phyloP scores from a whole-genome alignment of 1,284 basidiomycete species.

The Butyriboletus regius region DNA sequence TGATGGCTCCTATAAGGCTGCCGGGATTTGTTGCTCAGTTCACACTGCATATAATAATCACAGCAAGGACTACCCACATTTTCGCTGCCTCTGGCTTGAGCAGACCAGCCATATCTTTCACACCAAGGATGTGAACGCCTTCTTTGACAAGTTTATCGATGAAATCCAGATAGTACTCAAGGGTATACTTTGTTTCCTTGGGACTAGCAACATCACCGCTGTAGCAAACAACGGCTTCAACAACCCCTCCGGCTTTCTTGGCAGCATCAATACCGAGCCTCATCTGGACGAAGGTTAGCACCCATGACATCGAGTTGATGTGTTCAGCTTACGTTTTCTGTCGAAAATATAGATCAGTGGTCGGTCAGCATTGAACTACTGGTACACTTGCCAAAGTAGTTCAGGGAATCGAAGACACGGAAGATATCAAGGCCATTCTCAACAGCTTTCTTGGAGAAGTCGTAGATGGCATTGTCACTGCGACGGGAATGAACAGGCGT shows the following conservation, averaged over 20 bases:
- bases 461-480: constrained; percentile 98
- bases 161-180: constrained; percentile 96
- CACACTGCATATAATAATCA: neutral
- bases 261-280: constrained; percentile 95
- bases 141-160: constrained; percentile 88
- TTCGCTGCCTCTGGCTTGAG: constrained; percentile 92
- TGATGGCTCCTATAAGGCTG: constrained; percentile 86
- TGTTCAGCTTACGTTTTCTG: constrained; percentile 53
- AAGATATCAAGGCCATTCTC: constrained; percentile 99
- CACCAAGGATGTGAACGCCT: constrained; percentile 94
- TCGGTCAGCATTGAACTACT: neutral
- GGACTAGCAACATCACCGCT: constrained; percentile 94
- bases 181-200: constrained; percentile 95
- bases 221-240: constrained; percentile 97
- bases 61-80: constrained; percentile 46
- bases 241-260: constrained; percentile 98
- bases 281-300: constrained; percentile 52
- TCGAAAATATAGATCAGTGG: constrained; percentile 12
- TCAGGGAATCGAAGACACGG: constrained; percentile 98
- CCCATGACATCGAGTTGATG: neutral
- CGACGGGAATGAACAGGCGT: constrained; percentile 9
- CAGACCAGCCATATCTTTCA: constrained; percentile 99
- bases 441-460: constrained; percentile 96
- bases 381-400: constrained; percentile 76
- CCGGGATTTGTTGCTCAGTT: constrained; percentile 9